These are phyloP conservation scores for Verticillium alfalfae DNA, from an alignment of 2,329 filamentous ascomycete species.

Conservation along the genomic window DNA sequence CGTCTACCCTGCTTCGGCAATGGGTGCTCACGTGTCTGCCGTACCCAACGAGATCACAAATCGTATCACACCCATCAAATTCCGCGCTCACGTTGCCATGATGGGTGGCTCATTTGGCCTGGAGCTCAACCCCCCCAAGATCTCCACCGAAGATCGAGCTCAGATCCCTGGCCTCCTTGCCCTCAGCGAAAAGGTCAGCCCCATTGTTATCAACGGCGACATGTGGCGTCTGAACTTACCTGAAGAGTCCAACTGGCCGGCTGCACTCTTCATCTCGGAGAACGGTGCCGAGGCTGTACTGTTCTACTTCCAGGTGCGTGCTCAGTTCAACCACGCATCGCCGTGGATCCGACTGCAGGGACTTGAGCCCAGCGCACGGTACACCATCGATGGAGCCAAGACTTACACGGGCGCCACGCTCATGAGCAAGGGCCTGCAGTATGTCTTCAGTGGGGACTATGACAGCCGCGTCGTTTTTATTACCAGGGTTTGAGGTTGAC, in stretches of 20 bases:
- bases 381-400: slow-evolving; percentile 41
- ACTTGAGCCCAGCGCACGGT: slow-evolving; percentile 46
- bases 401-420: slow-evolving; percentile 53
- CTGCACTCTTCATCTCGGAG: slow-evolving; percentile 51
- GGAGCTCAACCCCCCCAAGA: slow-evolving; percentile 52
- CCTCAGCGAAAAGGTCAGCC: slow-evolving; percentile 51
- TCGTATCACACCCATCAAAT: slow-evolving; percentile 49
- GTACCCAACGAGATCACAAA: slow-evolving; percentile 53
- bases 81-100: slow-evolving; percentile 61
- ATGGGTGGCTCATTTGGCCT: slow-evolving; percentile 65
- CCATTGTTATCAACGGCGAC: slow-evolving; percentile 51
- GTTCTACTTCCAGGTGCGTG: slow-evolving; percentile 55
- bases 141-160: slow-evolving; percentile 43
- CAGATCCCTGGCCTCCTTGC: slow-evolving; percentile 49
- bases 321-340: slow-evolving; percentile 44
- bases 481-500: slow-evolving; percentile 31
- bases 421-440: slow-evolving; percentile 57
- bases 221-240: slow-evolving; percentile 56
- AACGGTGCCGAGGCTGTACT: slow-evolving; percentile 45
- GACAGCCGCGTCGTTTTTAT: slow-evolving; percentile 52
- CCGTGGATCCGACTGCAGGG: slow-evolving; percentile 51
- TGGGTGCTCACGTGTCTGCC: slow-evolving; percentile 61
- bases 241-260: slow-evolving; percentile 56
- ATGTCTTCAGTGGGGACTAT: slow-evolving; percentile 45
- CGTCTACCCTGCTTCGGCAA: slow-evolving; percentile 55